Evolutionary conservation across 345 rosid species (phyloP).

Genomic region (Populus deltoides): DNA sequence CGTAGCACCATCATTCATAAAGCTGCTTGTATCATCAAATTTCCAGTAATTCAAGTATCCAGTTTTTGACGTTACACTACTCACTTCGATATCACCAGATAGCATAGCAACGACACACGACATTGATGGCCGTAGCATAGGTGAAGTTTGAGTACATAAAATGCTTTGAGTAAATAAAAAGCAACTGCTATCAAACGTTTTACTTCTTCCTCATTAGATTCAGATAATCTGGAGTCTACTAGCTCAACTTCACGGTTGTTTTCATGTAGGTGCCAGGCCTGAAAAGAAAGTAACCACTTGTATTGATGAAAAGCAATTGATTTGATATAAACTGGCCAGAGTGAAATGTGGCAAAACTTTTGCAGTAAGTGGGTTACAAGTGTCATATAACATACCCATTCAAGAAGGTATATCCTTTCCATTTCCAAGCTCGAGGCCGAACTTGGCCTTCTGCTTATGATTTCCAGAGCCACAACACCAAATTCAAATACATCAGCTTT

Average conservation of each 20-base stretch:
- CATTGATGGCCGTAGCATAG: constrained; percentile 54
- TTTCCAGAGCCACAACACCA: constrained; percentile 60
- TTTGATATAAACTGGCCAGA: neutral
- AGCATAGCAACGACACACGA: constrained; percentile 68
- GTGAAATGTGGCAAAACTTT: neutral
- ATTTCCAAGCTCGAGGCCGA: constrained; percentile 43
- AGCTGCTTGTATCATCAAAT: constrained; percentile 39
- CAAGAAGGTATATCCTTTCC: constrained; percentile 60
- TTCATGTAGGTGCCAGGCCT: constrained; percentile 66
- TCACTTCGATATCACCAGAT: constrained; percentile 62
- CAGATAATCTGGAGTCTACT: constrained; percentile 34
- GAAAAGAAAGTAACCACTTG: neutral
- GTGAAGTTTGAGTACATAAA: constrained; percentile 59
- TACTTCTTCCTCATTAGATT: constrained; percentile 43
- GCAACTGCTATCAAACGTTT: constrained; percentile 51
- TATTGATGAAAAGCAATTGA: neutral
- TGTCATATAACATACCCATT: constrained; percentile 44
- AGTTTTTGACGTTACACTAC: constrained; percentile 35
- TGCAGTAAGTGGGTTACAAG: neutral
- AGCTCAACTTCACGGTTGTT: constrained; percentile 38
- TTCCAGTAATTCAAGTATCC: constrained; percentile 61
- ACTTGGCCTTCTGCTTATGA: constrained; percentile 66
- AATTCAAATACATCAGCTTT: constrained; percentile 69
- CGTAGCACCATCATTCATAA: constrained; percentile 23
- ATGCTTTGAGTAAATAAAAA: constrained; percentile 11